Conservation (phyloP, 495 filamentous ascomycete genomes). For the Talaromyces ruber region DNA sequence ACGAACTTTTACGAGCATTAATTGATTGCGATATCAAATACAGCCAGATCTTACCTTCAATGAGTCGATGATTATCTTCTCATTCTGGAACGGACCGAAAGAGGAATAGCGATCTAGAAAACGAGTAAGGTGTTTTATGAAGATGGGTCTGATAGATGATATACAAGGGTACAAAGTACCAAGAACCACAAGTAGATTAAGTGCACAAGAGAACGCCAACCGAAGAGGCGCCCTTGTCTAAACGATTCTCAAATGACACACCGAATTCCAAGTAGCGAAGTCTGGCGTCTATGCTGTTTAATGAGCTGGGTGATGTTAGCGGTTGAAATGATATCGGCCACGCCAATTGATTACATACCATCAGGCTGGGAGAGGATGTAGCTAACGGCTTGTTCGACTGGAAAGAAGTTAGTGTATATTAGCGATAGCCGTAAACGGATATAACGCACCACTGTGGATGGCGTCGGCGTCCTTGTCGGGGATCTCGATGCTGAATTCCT, state of each 20-base stretch:
- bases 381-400: conserved; percentile 90
- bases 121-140: not conserved
- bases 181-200: conserved; percentile 7
- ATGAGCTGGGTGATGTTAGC: conserved; percentile 26
- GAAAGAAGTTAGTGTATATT: conserved; percentile 21
- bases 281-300: conserved; percentile 19
- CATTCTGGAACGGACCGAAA: not conserved
- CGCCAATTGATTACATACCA: conserved; percentile 33
- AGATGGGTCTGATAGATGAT: conserved; percentile 3
- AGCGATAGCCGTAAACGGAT: conserved; percentile 5
- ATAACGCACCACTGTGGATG: conserved; percentile 87
- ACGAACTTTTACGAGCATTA: not conserved
- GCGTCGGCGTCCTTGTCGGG: conserved; percentile 97
- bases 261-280: not conserved
- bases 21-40: too few relatives aligned
- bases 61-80: not conserved
- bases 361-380: conserved; percentile 95
- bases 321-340: not conserved
- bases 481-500: conserved; percentile 99
- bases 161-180: conserved; percentile 6
- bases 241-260: conserved; percentile 1
- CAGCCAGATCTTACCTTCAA: not conserved
- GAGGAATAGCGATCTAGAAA: not conserved
- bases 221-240: conserved; percentile 1
- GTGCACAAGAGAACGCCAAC: conserved; percentile 1